These are phyloP conservation scores for Camellia sinensis DNA, from an alignment of 148 eudicot genomes.

Conservation along the genomic window DNA sequence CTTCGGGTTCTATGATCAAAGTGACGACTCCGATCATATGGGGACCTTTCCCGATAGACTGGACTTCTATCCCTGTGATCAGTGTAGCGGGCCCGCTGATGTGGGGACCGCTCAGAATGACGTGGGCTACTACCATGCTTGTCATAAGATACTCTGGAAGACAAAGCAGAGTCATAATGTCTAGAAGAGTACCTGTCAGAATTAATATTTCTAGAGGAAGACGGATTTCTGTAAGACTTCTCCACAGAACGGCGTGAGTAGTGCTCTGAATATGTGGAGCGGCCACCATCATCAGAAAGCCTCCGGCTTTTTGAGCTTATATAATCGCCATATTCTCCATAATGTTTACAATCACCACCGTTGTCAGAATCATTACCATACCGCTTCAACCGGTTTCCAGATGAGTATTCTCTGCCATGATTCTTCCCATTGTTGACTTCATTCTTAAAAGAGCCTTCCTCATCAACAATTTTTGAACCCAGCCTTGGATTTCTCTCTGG, in stretches of 20 bases:
- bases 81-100: conserved; percentile 59
- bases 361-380: conserved; percentile 60
- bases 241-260: conserved; percentile 50
- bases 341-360: conserved; percentile 53
- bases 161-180: conserved; percentile 48
- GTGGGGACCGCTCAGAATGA: conserved; percentile 72
- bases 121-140: conserved; percentile 63
- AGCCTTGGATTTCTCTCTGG: conserved; percentile 48
- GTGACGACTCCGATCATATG: conserved; percentile 34
- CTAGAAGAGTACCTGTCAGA: conserved; percentile 63
- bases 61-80: conserved; percentile 46
- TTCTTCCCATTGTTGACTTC: conserved; percentile 47
- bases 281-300: conserved; percentile 58
- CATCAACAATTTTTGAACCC: conserved; percentile 57
- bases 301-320: conserved; percentile 61
- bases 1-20: conserved; percentile 47
- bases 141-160: conserved; percentile 55
- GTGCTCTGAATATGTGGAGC: conserved; percentile 46
- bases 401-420: conserved; percentile 54
- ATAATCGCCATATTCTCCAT: conserved; percentile 58
- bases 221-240: conserved; percentile 40
- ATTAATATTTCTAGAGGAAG: conserved; percentile 37
- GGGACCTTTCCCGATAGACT: conserved; percentile 36
- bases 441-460: conserved; percentile 42
- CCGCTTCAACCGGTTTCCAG: conserved; percentile 62